phyloP scores from a whole-genome alignment of 139 green algal genomes.

The Choricystis sp. region DNA sequence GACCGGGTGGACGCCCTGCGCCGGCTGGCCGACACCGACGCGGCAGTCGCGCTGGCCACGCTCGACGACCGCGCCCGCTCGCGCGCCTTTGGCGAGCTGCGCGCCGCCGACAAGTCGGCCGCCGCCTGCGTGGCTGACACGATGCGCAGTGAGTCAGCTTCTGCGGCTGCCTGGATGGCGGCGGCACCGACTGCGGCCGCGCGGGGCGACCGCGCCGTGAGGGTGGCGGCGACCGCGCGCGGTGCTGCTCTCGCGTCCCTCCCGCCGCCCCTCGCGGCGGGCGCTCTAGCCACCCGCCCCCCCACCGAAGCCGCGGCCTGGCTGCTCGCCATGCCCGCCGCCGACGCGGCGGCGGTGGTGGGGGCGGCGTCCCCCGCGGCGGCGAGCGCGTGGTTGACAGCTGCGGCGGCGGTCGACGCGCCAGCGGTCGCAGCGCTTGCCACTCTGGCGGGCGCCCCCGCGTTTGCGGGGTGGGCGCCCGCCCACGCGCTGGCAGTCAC shows the following conservation, averaged over 20 bases:
- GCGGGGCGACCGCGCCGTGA: too few relatives aligned
- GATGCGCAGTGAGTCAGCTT: background rate
- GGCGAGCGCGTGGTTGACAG: background rate
- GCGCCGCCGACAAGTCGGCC: background rate
- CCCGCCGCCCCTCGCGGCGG: too few relatives aligned
- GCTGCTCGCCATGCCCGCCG: background rate
- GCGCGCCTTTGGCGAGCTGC: background rate
- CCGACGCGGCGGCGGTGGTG: background rate
- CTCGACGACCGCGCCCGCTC: background rate
- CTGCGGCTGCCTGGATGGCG: background rate
- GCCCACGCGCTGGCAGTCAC: background rate
- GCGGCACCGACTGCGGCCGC: background rate
- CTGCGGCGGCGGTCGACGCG: too few relatives aligned
- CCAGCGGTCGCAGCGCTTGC: too few relatives aligned
- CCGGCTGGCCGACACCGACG: background rate
- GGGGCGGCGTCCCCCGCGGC: too few relatives aligned
- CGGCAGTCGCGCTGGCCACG: background rate
- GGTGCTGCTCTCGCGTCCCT: background rate
- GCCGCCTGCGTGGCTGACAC: too few relatives aligned
- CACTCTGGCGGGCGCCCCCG: background rate
- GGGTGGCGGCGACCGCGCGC: background rate
- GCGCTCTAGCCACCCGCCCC: background rate
- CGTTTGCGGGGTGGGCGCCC: background rate
- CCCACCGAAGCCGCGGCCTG: background rate
- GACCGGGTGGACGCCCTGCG: background rate